Percentiles rank a stretch among this genome's conserved stretches.
Conservation (phyloP, 1,284 basidiomycete species). For the Ceratobasidium sp. region DNA sequence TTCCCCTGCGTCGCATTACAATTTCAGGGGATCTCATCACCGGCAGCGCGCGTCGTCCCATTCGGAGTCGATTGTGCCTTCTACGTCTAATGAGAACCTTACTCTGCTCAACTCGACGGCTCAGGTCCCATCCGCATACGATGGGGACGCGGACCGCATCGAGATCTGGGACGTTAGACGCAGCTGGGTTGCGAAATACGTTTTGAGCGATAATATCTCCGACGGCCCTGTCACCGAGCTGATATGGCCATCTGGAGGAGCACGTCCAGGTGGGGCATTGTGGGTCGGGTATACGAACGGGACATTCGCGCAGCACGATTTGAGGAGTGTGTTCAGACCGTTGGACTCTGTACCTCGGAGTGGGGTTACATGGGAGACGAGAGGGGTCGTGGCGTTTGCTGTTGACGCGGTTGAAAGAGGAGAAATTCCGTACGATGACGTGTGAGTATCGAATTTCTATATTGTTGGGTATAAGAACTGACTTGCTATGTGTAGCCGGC, state of each 20-base stretch:
- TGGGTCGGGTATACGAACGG: constrained; percentile 84
- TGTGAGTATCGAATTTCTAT: constrained; percentile 66
- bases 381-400: constrained; percentile 79
- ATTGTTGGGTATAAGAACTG: constrained; percentile 5
- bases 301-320: constrained; percentile 82
- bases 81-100: constrained; percentile 29
- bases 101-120: constrained; percentile 1
- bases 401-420: constrained; percentile 69
- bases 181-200: constrained; percentile 86
- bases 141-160: constrained; percentile 55
- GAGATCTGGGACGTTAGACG: constrained; percentile 92
- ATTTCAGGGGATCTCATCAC: neutral
- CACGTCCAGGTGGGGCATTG: constrained; percentile 59
- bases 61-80: constrained; percentile 34
- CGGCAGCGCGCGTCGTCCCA: constrained; percentile 37
- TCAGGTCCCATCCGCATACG: constrained; percentile 14
- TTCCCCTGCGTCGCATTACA: constrained; percentile 40
- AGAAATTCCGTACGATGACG: constrained; percentile 88
- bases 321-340: constrained; percentile 69
- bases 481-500: constrained; percentile 60
- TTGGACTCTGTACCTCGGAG: constrained; percentile 79
- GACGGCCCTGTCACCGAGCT: constrained; percentile 73
- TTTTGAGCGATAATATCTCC: constrained; percentile 69
- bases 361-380: constrained; percentile 76
- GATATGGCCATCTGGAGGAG: constrained; percentile 21